Percentiles rank a stretch among this genome's conserved stretches.
Evolutionary conservation across 1,139 yeast species (phyloP).

Genomic region (Yamadazyma songkhlaensis): DNA sequence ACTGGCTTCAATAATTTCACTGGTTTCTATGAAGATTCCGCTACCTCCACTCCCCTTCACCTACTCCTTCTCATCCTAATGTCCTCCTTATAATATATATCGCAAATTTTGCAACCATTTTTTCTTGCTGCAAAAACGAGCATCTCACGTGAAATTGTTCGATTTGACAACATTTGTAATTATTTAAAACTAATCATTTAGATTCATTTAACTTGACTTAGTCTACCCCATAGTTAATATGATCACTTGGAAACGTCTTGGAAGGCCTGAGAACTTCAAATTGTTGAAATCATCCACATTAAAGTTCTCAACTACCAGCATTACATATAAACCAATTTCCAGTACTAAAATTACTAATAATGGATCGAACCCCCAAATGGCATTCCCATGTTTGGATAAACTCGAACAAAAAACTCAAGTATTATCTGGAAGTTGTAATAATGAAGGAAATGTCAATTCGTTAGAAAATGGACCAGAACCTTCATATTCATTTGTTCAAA

Average conservation of each 20-base stretch:
- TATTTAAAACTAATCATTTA: not conserved
- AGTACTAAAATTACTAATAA: not conserved
- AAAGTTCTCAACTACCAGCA: not conserved
- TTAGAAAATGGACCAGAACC: slow-evolving; percentile 84
- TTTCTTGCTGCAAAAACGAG: slow-evolving; percentile 4
- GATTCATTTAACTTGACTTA: not conserved
- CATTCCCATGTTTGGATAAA: slow-evolving; percentile 84
- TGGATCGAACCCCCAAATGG: slow-evolving; percentile 58
- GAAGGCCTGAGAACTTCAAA: not conserved
- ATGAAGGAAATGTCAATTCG: slow-evolving; percentile 14
- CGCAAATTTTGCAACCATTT: slow-evolving; percentile 3
- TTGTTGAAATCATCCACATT: not conserved
- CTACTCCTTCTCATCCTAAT: too few relatives aligned
- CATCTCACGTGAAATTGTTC: slow-evolving; percentile 9
- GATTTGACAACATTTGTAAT: not conserved
- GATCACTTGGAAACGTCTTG: not conserved
- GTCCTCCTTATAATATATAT: not conserved
- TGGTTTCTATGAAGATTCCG: not conserved
- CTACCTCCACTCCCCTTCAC: not conserved
- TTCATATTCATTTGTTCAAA: slow-evolving; percentile 64
- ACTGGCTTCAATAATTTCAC: not conserved
- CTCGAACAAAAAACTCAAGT: slow-evolving; percentile 59
- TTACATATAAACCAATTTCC: not conserved
- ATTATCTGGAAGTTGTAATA: slow-evolving; percentile 25
- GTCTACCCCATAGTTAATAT: too few relatives aligned